Base-by-base conservation (phyloP, 169 alveolate species). In the Cryptosporidium baileyi region DNA sequence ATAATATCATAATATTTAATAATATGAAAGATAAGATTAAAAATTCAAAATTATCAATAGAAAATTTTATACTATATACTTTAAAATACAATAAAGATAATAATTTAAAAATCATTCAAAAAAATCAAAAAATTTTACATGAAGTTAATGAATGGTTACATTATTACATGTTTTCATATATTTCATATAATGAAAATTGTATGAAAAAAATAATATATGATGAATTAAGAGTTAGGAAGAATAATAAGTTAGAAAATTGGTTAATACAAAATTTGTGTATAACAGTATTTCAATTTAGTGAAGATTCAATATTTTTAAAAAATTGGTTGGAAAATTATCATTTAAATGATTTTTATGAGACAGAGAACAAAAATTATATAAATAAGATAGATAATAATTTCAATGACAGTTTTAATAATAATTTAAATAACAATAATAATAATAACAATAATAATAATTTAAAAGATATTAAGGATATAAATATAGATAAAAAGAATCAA, bases 221-320 rank as follows among this genome's bases (percentile, higher is more conserved):
- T 0, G 85, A 52, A 22, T 22, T 74, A 13, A 38, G 13, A 9
- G 43, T 13, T 15, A 54, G 59, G 24, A 74, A 74, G 38, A 61
- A 61, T 24, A 40, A 45, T 2, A 51, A 8, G 30, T 17, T 61
- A 22, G 67, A 74, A 26, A 41, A 36, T 40, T 74, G 85, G 85
- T 57, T 74, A 34, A 54, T 36, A 24, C 32, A 51, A 59, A 74
- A 74, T 74, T 36, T 74, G 26, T 74, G 61, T 52, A 74, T 74
- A 38, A 40, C 85, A 22, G 85, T 74, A 38, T 74, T 74, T 30
- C 43, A 52, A 7, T 74, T 74, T 38, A 74, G 85, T n/a, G 85
- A 74, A 7, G 40, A 34, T 11, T 74, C 85, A 7, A 15, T 28
- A 30, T 74, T 41, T 40, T 40, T 74, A 11, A 74, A 74, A 47